phyloP scores from a whole-genome alignment of 495 filamentous ascomycete species.

The Penicillium malachiteum region DNA sequence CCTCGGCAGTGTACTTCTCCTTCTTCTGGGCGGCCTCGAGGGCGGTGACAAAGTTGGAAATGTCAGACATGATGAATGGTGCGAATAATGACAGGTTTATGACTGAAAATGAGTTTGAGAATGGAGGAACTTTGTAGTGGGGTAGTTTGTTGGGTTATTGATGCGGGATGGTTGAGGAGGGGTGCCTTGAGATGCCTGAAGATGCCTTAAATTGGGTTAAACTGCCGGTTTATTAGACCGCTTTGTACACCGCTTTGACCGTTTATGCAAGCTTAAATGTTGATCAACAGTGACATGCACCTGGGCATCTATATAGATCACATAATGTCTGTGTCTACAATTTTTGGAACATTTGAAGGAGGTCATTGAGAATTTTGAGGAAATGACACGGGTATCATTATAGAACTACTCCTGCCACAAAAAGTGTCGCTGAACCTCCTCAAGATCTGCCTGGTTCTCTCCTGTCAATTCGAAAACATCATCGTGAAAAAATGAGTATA shows the following conservation, averaged over 20 bases:
- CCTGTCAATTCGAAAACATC: not conserved
- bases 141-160: slow-evolving; percentile 9
- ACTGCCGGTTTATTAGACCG: no score
- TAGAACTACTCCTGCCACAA: not conserved
- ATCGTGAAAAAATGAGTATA: no score
- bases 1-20: slow-evolving; percentile 31
- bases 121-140: not conserved
- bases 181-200: slow-evolving; percentile 3
- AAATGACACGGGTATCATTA: no score
- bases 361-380: no score
- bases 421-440: not conserved
- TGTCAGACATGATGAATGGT: slow-evolving; percentile 33
- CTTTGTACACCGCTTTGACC: no score
- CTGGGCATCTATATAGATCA: no score
- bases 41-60: slow-evolving; percentile 31
- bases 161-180: slow-evolving; percentile 14
- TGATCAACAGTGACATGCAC: no score
- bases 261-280: no score
- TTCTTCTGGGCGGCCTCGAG: slow-evolving; percentile 33
- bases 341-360: no score
- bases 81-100: slow-evolving; percentile 1
- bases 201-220: no score
- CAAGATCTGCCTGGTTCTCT: not conserved
- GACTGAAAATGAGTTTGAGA: slow-evolving; percentile 9
- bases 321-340: no score